Conservation (phyloP, 2,329 filamentous ascomycete species). For the Exophiala aquamarina region DNA sequence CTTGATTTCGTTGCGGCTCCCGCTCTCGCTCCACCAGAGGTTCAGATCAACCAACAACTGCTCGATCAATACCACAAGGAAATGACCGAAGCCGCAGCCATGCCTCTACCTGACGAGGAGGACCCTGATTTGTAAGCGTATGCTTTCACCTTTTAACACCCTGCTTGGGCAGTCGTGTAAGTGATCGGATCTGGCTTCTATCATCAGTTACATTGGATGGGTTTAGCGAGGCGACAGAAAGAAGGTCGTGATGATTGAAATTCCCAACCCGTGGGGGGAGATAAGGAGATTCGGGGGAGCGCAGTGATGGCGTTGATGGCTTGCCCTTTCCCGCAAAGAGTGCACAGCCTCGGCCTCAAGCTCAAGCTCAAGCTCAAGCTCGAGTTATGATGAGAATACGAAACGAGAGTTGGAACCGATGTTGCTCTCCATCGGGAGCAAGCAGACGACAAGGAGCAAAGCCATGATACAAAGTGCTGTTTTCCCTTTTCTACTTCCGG, state of each 20-base stretch:
- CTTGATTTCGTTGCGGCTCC: conserved; percentile 97
- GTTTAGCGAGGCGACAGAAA: conserved; percentile 22
- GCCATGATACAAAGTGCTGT: too few relatives aligned
- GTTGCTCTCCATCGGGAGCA: too few relatives aligned
- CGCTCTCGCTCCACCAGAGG: conserved; percentile 90
- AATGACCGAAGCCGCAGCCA: conserved; percentile 75
- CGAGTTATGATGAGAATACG: conserved; percentile 1
- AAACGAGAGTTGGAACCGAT: not conserved
- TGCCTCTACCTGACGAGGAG: conserved; percentile 93
- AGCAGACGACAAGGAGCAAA: too few relatives aligned
- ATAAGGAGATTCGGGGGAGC: too few relatives aligned
- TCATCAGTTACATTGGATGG: conserved; percentile 7
- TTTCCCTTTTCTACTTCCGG: not conserved
- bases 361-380: not conserved
- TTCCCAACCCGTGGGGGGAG: not conserved
- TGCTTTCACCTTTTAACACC: too few relatives aligned
- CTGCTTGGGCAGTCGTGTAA: not conserved
- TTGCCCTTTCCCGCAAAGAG: conserved; percentile 3
- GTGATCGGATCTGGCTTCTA: too few relatives aligned
- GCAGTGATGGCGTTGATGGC: not conserved
- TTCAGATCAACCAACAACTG: conserved; percentile 80
- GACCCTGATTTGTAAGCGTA: conserved; percentile 61
- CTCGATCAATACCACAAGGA: conserved; percentile 82
- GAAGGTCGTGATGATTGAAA: conserved; percentile 16
- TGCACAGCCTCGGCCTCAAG: not conserved